These are phyloP conservation scores for Scenedesmus sp. DNA, from an alignment of 163 green algal species.

Conservation along the genomic window DNA sequence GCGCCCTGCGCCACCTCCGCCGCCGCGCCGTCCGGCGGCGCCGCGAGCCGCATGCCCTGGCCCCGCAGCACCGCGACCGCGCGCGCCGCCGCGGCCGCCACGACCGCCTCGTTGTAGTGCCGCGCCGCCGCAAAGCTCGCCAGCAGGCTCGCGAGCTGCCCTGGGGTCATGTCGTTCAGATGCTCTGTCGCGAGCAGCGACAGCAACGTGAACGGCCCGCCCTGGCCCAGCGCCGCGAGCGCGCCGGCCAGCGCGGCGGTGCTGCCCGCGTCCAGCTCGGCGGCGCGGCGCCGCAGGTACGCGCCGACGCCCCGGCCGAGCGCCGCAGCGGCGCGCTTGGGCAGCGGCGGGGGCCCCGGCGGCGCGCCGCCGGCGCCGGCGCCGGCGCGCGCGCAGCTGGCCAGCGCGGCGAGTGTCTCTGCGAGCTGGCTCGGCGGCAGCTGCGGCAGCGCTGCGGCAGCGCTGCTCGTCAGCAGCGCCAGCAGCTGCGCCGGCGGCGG, in stretches of 20 bases:
- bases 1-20: neutral
- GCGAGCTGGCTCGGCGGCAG: neutral
- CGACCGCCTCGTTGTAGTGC: slow-evolving; percentile 36
- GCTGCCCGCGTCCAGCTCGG: neutral
- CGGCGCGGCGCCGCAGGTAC: neutral
- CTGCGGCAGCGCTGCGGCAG: slow-evolving; percentile 1
- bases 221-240: neutral
- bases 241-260: neutral
- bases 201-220: slow-evolving; percentile 14
- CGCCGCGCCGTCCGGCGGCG: neutral
- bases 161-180: neutral
- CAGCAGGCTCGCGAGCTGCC: slow-evolving; percentile 24
- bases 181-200: slow-evolving; percentile 24
- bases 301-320: neutral
- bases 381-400: neutral
- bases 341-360: neutral
- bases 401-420: neutral
- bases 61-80: neutral
- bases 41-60: neutral
- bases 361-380: no score
- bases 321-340: slow-evolving; percentile 17
- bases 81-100: neutral
- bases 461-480: neutral
- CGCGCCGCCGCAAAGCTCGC: slow-evolving; percentile 8
- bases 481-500: neutral